These are phyloP conservation scores for Aeminium ludgeri DNA, from an alignment of 495 filamentous ascomycete species.

Conservation along the genomic window DNA sequence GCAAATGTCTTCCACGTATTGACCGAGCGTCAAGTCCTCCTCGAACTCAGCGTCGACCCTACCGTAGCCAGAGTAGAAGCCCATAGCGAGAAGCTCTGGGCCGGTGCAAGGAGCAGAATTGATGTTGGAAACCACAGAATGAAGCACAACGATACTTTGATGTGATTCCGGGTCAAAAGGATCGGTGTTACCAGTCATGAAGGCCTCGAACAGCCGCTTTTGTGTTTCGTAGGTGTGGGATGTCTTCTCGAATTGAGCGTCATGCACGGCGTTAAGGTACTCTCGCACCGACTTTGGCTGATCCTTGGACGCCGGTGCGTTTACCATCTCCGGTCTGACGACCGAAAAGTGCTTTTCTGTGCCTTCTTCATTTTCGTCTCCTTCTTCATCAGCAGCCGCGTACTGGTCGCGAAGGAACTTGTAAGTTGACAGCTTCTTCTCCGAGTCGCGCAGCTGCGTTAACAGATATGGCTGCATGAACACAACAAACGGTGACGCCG, in stretches of 20 bases:
- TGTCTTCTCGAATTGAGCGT: constrained; percentile 91
- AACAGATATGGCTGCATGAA: constrained; percentile 87
- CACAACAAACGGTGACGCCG: constrained; percentile 87
- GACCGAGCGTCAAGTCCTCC: constrained; percentile 80
- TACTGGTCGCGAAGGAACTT: constrained; percentile 70
- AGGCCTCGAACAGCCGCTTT: constrained; percentile 87
- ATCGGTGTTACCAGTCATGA: constrained; percentile 63
- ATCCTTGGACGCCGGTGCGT: constrained; percentile 60
- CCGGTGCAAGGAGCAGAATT: constrained; percentile 86
- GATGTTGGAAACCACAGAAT: constrained; percentile 76
- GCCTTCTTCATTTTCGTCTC: constrained; percentile 15
- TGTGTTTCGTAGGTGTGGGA: constrained; percentile 88
- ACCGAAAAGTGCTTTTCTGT: constrained; percentile 51
- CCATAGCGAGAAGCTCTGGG: constrained; percentile 67
- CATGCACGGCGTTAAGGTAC: constrained; percentile 81
- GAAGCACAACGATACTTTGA: constrained; percentile 89
- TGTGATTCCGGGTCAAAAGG: constrained; percentile 88
- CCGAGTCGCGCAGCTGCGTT: constrained; percentile 79
- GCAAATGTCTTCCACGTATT: constrained; percentile 89
- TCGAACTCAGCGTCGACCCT: constrained; percentile 51
- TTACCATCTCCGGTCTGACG: constrained; percentile 89
- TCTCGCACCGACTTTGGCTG: constrained; percentile 46
- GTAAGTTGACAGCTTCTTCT: constrained; percentile 61
- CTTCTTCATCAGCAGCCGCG: constrained; percentile 16
- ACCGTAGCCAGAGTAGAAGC: constrained; percentile 80